Base-by-base conservation (phyloP, 176 grass and related monocot genomes). In the Cenchrus fungigraminus region DNA sequence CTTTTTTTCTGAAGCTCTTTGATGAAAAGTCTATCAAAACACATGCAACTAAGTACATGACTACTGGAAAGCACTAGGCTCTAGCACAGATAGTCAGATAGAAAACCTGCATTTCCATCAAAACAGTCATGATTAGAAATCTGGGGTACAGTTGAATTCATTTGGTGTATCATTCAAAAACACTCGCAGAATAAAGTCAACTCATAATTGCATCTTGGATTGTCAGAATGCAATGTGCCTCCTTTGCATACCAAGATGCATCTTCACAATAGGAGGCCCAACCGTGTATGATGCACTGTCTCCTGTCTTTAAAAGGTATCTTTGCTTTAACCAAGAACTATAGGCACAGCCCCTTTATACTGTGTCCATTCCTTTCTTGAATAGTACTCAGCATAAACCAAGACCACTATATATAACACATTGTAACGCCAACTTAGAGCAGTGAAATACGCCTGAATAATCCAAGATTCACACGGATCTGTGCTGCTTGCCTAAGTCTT, bases 381-480 rank as follows among this genome's bases (percentile, higher is more conserved):
- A 42, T 67, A 62, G 61, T n/a, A 59, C 60, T 12, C 69, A 65
- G 20, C 49, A 56, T 86, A 47, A 86, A 43, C 9, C 69, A 57
- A 58, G 37, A 37, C 34, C 59, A 60, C 31, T 85, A 50, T 12
- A 78, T 37, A 49, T 71, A 15, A 12, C 12, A 86, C 19, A 61
- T 55, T 87, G 37, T 45, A 74, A 74, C 59, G 37, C 37, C 77
- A 53, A 12, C 85, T 80, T 56, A 74, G 59, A 67, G 37, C 69
- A n/a, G 37, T 57, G 68, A 74, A 74, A 74, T 45, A 51, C 54
- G 50, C 54, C 74, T 85, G 74, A 50, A 60, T 25, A 53, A 55
- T 66, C 42, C 43, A 70, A 70, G 43, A 68, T 50, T 57, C 42
- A 70, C 8, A 4, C 54, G 0, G 4, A 50, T 28, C 49, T 11